These are phyloP conservation scores for Ilex paraguariensis DNA, from an alignment of 305 asterid genomes.

Conservation along the genomic window DNA sequence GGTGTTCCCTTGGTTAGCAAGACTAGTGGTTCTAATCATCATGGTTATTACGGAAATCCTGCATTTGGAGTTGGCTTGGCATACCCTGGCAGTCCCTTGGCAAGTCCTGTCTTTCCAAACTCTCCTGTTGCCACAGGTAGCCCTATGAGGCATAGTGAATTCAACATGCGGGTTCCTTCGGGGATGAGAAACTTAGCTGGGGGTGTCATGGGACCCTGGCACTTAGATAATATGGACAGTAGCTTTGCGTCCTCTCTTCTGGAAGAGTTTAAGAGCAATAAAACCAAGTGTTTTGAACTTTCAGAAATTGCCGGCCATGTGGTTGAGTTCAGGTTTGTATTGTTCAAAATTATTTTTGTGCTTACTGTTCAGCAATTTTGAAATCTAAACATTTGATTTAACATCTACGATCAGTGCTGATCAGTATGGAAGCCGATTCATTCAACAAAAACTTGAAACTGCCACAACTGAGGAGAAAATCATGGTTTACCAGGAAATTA, in stretches of 20 bases:
- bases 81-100: constrained; percentile 87
- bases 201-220: constrained; percentile 79
- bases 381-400: constrained; percentile 14
- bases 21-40: constrained; percentile 55
- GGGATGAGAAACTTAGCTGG: constrained; percentile 76
- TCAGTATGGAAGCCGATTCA: constrained; percentile 98
- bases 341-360: background rate
- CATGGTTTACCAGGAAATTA: constrained; percentile 89
- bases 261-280: constrained; percentile 98
- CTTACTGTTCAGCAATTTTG: constrained; percentile 2
- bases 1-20: constrained; percentile 59
- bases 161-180: constrained; percentile 56
- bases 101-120: constrained; percentile 52
- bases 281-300: constrained; percentile 86
- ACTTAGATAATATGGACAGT: constrained; percentile 68
- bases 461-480: constrained; percentile 86
- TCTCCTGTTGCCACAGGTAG: constrained; percentile 76
- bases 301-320: constrained; percentile 90
- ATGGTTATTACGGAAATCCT: constrained; percentile 82
- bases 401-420: constrained; percentile 55
- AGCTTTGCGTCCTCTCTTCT: constrained; percentile 66
- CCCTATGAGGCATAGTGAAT: constrained; percentile 84
- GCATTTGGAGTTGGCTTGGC: constrained; percentile 73
- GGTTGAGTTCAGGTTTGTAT: constrained; percentile 85
- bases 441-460: constrained; percentile 96